A percentile compares a stretch with the other conserved stretches of the same genome.
These are phyloP conservation scores for Trichoderma asperellum DNA, from an alignment of 2,329 filamentous ascomycete species.

Conservation along the genomic window DNA sequence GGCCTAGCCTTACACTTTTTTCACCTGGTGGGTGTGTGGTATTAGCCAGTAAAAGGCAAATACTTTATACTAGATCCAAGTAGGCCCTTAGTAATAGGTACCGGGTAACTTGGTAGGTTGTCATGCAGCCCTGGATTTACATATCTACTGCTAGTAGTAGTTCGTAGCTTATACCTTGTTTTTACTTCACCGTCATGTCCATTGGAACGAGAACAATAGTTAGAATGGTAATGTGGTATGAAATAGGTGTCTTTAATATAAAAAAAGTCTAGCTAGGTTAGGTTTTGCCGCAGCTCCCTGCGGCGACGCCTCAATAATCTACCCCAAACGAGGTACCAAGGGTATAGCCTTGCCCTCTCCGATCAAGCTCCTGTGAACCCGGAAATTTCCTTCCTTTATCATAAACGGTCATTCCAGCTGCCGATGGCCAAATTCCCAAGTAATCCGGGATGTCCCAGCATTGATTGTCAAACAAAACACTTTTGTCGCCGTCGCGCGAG, in stretches of 20 bases:
- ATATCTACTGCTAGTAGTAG: too few relatives aligned
- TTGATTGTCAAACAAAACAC: constrained; percentile 30
- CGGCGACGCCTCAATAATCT: constrained; percentile 41
- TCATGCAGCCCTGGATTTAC: background rate
- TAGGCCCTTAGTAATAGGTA: background rate
- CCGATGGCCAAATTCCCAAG: constrained; percentile 27
- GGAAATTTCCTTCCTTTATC: constrained; percentile 42
- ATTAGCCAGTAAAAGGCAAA: background rate
- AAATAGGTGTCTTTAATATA: constrained; percentile 36
- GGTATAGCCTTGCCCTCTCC: constrained; percentile 40
- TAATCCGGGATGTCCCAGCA: constrained; percentile 26
- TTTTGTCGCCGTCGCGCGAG: constrained; percentile 37
- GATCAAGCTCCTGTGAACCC: constrained; percentile 45
- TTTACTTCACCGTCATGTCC: background rate
- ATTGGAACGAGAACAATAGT: background rate
- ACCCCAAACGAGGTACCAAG: constrained; percentile 40
- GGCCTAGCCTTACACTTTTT: background rate
- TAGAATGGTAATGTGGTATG: constrained; percentile 25
- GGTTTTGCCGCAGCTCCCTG: constrained; percentile 36
- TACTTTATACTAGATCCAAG: too few relatives aligned
- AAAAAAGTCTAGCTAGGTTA: constrained; percentile 44
- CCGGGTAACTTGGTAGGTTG: background rate
- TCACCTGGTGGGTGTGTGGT: background rate
- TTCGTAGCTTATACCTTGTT: background rate
- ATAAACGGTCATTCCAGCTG: constrained; percentile 46